Evolutionary conservation across 139 green algal species (phyloP).

Genomic region (Closterium sp.): DNA sequence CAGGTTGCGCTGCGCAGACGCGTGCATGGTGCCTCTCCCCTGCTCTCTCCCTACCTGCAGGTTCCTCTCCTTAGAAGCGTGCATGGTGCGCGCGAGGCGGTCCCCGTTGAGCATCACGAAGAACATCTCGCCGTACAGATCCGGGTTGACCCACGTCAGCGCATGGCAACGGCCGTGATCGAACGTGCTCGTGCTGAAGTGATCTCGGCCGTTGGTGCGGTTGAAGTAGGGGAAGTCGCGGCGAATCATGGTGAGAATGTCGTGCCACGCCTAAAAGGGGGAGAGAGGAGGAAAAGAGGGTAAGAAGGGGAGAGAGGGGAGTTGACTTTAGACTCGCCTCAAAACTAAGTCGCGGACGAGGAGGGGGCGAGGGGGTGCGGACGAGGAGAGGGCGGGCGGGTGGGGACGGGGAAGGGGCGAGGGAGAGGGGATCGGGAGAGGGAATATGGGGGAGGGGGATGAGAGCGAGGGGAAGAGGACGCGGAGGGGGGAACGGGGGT

Average conservation of each 20-base stretch:
- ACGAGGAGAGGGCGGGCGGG: neutral
- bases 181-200: constrained; percentile 34
- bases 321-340: too few relatives aligned
- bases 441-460: too few relatives aligned
- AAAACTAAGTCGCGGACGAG: neutral
- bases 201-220: constrained; percentile 40
- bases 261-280: neutral
- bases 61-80: neutral
- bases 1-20: neutral
- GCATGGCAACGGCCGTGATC: constrained; percentile 18
- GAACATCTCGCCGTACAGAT: constrained; percentile 17
- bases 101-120: neutral
- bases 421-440: too few relatives aligned
- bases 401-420: neutral
- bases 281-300: neutral
- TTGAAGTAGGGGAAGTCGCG: constrained; percentile 10
- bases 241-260: neutral
- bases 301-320: neutral
- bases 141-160: neutral
- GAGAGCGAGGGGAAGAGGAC: too few relatives aligned
- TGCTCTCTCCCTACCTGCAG: neutral
- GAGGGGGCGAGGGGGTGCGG: too few relatives aligned
- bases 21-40: neutral
- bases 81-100: neutral
- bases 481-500: too few relatives aligned